These are phyloP conservation scores for Megacollybia marginata DNA, from an alignment of 768 basidiomycete species.

Conservation along the genomic window DNA sequence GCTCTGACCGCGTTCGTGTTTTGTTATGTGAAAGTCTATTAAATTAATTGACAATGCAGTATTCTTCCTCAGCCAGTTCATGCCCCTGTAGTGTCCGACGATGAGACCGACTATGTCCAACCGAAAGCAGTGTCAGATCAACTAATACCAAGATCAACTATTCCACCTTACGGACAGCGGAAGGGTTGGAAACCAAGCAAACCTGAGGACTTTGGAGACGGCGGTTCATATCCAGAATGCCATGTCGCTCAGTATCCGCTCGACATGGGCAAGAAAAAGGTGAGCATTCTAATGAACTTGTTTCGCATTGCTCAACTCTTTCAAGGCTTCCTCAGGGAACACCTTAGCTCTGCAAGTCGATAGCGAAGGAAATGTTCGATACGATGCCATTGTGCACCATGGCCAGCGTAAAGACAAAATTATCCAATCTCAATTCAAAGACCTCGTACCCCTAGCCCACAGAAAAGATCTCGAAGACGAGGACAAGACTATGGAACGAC, in stretches of 20 bases:
- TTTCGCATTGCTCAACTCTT: slow-evolving; percentile 3
- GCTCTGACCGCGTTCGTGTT: slow-evolving; percentile 70
- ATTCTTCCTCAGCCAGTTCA: slow-evolving; percentile 62
- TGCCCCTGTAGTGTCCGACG: slow-evolving; percentile 44
- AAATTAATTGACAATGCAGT: slow-evolving; percentile 25
- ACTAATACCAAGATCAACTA: slow-evolving; percentile 41
- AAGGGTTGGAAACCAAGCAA: slow-evolving; percentile 78
- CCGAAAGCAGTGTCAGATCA: slow-evolving; percentile 24
- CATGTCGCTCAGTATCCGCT: slow-evolving; percentile 96
- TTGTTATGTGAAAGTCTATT: neutral
- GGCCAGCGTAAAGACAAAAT: slow-evolving; percentile 83
- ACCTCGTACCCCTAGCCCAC: slow-evolving; percentile 87
- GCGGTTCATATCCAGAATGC: slow-evolving; percentile 90
- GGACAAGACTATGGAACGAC: slow-evolving; percentile 77
- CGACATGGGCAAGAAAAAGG: slow-evolving; percentile 94
- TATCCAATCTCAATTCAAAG: slow-evolving; percentile 95
- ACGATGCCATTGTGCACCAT: slow-evolving; percentile 94
- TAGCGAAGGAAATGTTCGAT: slow-evolving; percentile 91
- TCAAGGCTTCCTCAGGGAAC: slow-evolving; percentile 81
- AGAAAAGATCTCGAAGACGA: slow-evolving; percentile 81
- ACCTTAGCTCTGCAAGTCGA: slow-evolving; percentile 97
- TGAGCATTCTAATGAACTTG: slow-evolving; percentile 21
- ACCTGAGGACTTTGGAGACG: slow-evolving; percentile 83
- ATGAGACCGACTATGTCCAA: slow-evolving; percentile 46
- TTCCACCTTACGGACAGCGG: slow-evolving; percentile 85